These are phyloP conservation scores for Blastobotrys malaysiensis DNA, from an alignment of 1,139 yeast genomes.

Conservation along the genomic window DNA sequence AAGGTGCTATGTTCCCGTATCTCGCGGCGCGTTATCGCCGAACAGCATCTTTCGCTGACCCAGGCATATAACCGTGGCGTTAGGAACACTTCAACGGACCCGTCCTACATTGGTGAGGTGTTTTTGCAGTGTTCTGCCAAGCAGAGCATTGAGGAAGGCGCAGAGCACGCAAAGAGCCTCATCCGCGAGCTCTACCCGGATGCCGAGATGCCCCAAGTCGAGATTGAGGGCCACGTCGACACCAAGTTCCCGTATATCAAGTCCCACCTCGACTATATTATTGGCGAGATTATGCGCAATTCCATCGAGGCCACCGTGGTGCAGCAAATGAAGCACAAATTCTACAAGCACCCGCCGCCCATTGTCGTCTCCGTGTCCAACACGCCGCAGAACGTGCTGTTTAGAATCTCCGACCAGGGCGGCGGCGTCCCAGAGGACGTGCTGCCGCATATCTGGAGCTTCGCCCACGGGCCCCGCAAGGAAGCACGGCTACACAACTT, in stretches of 20 bases:
- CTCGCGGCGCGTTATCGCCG: slow-evolving; percentile 82
- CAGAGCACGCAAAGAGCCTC: slow-evolving; percentile 44
- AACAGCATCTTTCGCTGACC: slow-evolving; percentile 79
- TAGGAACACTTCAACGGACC: slow-evolving; percentile 33
- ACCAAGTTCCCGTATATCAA: slow-evolving; percentile 75
- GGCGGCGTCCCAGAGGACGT: slow-evolving; percentile 70
- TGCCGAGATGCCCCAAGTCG: slow-evolving; percentile 61
- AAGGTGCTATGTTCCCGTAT: slow-evolving; percentile 77
- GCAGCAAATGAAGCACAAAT: slow-evolving; percentile 31
- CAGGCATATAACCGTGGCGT: slow-evolving; percentile 45
- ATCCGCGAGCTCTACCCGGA: slow-evolving; percentile 43
- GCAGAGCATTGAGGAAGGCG: slow-evolving; percentile 58
- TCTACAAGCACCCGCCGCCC: slow-evolving; percentile 51
- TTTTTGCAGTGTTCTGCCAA: slow-evolving; percentile 72
- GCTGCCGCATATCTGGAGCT: slow-evolving; percentile 71
- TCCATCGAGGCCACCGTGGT: slow-evolving; percentile 73
- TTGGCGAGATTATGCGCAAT: slow-evolving; percentile 83
- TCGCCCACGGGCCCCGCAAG: slow-evolving; percentile 38
- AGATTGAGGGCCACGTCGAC: slow-evolving; percentile 56
- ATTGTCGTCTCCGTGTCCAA: slow-evolving; percentile 65
- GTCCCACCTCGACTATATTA: slow-evolving; percentile 76
- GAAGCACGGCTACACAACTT: slow-evolving; percentile 29
- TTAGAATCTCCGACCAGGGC: slow-evolving; percentile 82
- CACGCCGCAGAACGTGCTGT: slow-evolving; percentile 59
- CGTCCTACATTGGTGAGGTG: slow-evolving; percentile 79